phyloP scores from a whole-genome alignment of 2,329 filamentous ascomycete genomes.

The Elsinoe australis region DNA sequence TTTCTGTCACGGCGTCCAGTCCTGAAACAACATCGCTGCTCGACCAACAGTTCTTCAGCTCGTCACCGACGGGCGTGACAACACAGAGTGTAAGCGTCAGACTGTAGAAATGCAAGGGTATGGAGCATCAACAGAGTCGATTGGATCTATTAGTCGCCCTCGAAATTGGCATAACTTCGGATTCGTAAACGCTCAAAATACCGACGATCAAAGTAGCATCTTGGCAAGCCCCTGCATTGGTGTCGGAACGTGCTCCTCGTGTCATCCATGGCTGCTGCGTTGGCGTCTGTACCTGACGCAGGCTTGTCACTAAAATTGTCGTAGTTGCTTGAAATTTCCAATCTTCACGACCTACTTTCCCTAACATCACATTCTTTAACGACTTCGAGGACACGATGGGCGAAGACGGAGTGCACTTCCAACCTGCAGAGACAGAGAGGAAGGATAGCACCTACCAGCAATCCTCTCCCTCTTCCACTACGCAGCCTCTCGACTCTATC shows the following conservation, averaged over 20 bases:
- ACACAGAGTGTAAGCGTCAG: no score
- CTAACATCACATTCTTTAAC: conserved; percentile 1
- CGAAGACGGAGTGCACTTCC: neutral
- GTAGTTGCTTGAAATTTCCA: neutral
- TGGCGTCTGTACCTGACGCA: conserved; percentile 13
- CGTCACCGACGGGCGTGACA: no score
- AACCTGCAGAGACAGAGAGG: neutral
- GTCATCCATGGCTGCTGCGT: conserved; percentile 10
- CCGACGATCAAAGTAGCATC: conserved; percentile 1
- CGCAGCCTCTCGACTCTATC: conserved; percentile 3
- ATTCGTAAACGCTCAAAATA: no score
- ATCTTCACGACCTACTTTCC: neutral
- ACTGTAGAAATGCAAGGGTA: no score
- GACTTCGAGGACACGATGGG: no score
- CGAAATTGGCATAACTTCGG: no score
- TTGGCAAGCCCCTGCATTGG: conserved; percentile 14
- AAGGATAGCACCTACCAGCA: neutral
- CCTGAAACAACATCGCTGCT: no score
- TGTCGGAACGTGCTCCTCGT: conserved; percentile 1
- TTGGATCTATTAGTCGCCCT: no score
- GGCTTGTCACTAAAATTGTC: conserved; percentile 8
- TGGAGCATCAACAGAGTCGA: no score
- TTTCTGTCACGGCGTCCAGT: no score
- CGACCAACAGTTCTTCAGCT: no score
- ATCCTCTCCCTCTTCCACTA: conserved; percentile 8